Conservation (phyloP, 768 basidiomycete genomes). For the Tulasnella sp. region DNA sequence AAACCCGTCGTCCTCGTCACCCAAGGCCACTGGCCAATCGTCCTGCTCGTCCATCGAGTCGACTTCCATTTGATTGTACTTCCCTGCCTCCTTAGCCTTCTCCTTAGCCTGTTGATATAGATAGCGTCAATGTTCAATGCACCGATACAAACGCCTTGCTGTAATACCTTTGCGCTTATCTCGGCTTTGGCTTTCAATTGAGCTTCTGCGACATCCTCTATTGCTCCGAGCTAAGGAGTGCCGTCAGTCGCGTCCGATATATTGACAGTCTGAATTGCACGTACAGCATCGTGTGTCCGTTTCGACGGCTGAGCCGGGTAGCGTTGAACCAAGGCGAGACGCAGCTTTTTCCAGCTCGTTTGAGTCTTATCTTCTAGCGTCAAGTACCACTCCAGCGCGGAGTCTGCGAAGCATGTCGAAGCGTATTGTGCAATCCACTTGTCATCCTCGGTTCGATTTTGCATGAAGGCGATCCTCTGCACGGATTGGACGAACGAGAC, state of each 20-base stretch:
- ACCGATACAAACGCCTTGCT: conserved; percentile 36
- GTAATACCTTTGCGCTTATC: conserved; percentile 59
- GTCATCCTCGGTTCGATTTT: background rate
- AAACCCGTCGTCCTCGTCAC: conserved; percentile 50
- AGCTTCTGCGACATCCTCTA: conserved; percentile 55
- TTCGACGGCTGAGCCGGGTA: background rate
- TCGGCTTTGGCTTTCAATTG: conserved; percentile 42
- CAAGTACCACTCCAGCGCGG: background rate
- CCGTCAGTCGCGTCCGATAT: background rate
- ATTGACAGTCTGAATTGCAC: conserved; percentile 34
- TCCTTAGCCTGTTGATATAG: conserved; percentile 48
- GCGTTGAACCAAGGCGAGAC: background rate
- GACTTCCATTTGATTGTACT: conserved; percentile 46
- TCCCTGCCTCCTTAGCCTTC: conserved; percentile 47
- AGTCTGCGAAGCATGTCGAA: background rate
- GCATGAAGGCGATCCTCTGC: background rate
- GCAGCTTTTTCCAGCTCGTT: background rate
- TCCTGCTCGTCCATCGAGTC: conserved; percentile 74
- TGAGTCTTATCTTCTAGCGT: background rate
- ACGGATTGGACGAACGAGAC: background rate
- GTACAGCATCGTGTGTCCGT: conserved; percentile 55
- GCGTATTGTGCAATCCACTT: background rate
- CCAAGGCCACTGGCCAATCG: conserved; percentile 52
- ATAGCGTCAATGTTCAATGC: background rate
- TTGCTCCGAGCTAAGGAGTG: conserved; percentile 47